Conservation (phyloP, 2,329 filamentous ascomycete genomes). For the Phyllosticta paracitricarpa region DNA sequence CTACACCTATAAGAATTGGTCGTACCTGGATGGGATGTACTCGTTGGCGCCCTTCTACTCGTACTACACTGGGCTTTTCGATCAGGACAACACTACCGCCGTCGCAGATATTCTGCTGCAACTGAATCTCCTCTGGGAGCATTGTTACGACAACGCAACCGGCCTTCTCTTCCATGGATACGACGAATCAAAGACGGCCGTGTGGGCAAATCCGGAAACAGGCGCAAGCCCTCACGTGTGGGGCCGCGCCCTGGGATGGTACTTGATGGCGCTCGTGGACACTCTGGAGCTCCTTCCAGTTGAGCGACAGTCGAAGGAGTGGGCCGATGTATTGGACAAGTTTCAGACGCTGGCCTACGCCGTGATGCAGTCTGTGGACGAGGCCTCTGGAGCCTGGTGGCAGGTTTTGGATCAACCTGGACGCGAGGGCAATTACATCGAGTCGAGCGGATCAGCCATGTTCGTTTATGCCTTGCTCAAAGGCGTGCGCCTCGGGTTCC, state of each 20-base stretch:
- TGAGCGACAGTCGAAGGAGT: slow-evolving; percentile 5
- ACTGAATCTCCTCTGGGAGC: slow-evolving; percentile 26
- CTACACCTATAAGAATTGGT: slow-evolving; percentile 5
- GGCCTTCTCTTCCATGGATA: slow-evolving; percentile 27
- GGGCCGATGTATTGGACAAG: slow-evolving; percentile 20
- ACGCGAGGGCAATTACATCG: slow-evolving; percentile 47
- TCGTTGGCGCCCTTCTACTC: slow-evolving; percentile 31
- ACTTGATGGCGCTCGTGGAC: slow-evolving; percentile 35
- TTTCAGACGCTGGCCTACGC: slow-evolving; percentile 33
- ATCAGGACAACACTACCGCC: slow-evolving; percentile 28
- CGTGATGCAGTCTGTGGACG: slow-evolving; percentile 34
- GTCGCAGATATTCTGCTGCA: slow-evolving; percentile 29
- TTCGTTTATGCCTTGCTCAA: slow-evolving; percentile 28
- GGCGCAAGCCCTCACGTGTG: slow-evolving; percentile 28
- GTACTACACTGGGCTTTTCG: slow-evolving; percentile 29
- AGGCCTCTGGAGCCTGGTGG: slow-evolving; percentile 44
- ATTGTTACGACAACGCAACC: slow-evolving; percentile 22
- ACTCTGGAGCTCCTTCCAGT: slow-evolving; percentile 37
- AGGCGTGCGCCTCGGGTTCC: slow-evolving; percentile 23
- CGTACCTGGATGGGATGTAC: slow-evolving; percentile 45
- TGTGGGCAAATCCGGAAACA: slow-evolving; percentile 27
- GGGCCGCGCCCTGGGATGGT: slow-evolving; percentile 30
- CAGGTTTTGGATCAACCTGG: slow-evolving; percentile 42
- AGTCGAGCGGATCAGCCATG: slow-evolving; percentile 50
- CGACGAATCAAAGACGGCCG: slow-evolving; percentile 23